Percentiles rank a stretch among this genome's conserved stretches.
phyloP scores from a whole-genome alignment of 331 rosid species.

The Quercus lobata region DNA sequence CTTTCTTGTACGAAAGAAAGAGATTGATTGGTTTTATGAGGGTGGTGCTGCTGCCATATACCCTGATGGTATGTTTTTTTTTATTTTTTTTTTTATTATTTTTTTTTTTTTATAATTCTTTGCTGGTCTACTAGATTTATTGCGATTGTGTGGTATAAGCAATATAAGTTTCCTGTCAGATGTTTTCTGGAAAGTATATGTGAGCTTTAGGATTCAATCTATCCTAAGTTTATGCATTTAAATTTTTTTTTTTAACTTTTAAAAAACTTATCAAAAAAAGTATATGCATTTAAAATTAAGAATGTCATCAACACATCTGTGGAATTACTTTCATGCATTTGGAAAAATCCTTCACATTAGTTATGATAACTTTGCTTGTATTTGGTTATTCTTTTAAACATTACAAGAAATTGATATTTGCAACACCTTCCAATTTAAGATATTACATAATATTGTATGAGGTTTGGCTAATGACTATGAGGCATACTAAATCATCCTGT shows the following conservation, averaged over 20 bases:
- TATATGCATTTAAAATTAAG: background rate
- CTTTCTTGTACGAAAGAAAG: conserved; percentile 86
- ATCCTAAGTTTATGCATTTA: conserved; percentile 1
- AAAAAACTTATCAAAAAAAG: background rate
- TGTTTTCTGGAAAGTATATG: background rate
- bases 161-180: conserved; percentile 4
- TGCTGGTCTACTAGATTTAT: conserved; percentile 13
- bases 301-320: background rate
- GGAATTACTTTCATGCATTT: background rate
- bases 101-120: conserved; percentile 1
- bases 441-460: background rate
- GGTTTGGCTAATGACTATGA: background rate
- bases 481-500: background rate
- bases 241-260: no score
- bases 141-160: background rate
- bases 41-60: conserved; percentile 95
- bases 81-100: no score
- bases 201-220: conserved; percentile 6
- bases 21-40: conserved; percentile 96
- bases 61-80: conserved; percentile 67
- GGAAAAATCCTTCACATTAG: background rate
- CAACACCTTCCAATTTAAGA: background rate
- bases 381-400: background rate
- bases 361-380: background rate
- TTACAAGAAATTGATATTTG: background rate